Base-by-base conservation (phyloP, 208 protist species). In the Wallacemonas sp. region DNA sequence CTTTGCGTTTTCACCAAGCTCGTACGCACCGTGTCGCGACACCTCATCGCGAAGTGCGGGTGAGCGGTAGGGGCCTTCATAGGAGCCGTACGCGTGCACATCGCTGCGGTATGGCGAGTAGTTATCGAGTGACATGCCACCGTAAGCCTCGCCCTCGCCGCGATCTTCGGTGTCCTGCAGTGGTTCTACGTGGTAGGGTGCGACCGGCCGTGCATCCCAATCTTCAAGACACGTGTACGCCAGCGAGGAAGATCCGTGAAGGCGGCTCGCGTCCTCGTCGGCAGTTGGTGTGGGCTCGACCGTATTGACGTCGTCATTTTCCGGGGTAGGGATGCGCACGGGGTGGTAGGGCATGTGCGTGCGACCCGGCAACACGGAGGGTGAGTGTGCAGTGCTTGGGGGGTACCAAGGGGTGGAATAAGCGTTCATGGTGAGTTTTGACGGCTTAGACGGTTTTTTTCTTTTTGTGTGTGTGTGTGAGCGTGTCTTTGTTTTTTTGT, bases 351-450 rank as follows among this genome's bases (percentile, higher is more conserved):
- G 53, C 30, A 21, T 49, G 39, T 66, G 30, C 12, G n/a, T n/a
- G n/a, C n/a, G n/a, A n/a, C n/a, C n/a, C n/a, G n/a, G n/a, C n/a
- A n/a, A n/a, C n/a, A n/a, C n/a, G 41, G 6, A 0, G 31, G 5
- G 46, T 26, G 5, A 21, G 24, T 21, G 21, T 54, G 22, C 24
- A 24, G 3, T 5, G 46, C 24, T 26, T 9, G 3, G 46, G 9
- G 76, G 76, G 28, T 70, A 62, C 70, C 70, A 82, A 41, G 76
- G 76, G 44, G 30, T 45, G 17, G 76, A 70, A 66, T 71, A 56
- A 27, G 66, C 70, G 61, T 82, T 82, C 76, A 82, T 73, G 38
- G 38, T 59, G 26, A 31, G 11, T 21, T n/a, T n/a, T n/a, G n/a
- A n/a, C n/a, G n/a, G n/a, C n/a, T n/a, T n/a, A n/a, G n/a, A n/a